phyloP scores from a whole-genome alignment of 805 yeast genomes.

The Candida ponderosae region DNA sequence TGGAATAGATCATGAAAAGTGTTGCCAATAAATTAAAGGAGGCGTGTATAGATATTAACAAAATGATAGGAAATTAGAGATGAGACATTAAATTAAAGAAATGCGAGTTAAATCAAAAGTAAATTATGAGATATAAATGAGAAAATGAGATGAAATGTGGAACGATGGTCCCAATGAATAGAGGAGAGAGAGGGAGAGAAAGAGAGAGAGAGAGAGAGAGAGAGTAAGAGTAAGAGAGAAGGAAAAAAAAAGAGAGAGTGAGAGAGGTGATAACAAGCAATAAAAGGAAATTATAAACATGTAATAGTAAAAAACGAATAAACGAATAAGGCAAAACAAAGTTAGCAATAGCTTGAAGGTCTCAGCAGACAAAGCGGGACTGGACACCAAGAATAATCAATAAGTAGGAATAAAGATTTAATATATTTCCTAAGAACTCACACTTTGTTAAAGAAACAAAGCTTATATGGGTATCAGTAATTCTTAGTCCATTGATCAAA shows the following conservation, averaged over 20 bases:
- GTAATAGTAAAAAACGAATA: neutral
- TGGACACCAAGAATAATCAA: conserved; percentile 1
- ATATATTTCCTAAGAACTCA: too few species aligned
- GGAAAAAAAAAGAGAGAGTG: neutral
- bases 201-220: neutral
- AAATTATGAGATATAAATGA: too few species aligned
- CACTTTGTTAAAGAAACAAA: neutral
- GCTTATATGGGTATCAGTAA: neutral
- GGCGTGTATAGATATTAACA: too few species aligned
- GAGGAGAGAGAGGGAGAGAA: neutral
- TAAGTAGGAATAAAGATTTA: neutral
- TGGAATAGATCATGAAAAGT: too few species aligned
- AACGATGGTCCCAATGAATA: neutral
- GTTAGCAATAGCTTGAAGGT: neutral
- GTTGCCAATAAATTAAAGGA: too few species aligned
- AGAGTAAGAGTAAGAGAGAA: neutral
- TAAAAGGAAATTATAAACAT: conserved; percentile 1
- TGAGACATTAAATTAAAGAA: too few species aligned
- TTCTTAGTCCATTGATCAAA: neutral
- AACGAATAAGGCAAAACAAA: neutral
- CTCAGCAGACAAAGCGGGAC: neutral
- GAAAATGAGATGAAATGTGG: too few species aligned
- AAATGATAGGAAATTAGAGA: too few species aligned
- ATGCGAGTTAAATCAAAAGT: too few species aligned
- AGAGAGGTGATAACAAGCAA: neutral